These are phyloP conservation scores for Chaetomidium leptoderma DNA, from an alignment of 495 filamentous ascomycete genomes.

Conservation along the genomic window DNA sequence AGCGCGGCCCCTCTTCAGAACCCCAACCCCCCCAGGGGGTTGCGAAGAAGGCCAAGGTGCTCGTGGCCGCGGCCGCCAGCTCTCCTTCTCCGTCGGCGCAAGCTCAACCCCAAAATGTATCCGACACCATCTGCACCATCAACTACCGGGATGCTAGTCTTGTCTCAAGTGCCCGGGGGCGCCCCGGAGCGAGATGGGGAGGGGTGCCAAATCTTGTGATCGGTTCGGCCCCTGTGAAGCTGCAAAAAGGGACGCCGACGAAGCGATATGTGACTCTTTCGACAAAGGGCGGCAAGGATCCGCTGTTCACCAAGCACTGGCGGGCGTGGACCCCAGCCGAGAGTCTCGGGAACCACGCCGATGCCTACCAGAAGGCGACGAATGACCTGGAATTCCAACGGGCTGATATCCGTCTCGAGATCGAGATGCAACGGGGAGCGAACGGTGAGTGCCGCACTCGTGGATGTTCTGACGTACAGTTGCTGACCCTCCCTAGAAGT, in stretches of 20 bases:
- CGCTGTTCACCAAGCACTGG: conserved; percentile 25
- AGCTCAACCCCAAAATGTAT: neutral
- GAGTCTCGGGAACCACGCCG: conserved; percentile 27
- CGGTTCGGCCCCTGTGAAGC: conserved; percentile 21
- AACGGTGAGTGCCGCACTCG: conserved; percentile 3
- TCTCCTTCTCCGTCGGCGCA: neutral
- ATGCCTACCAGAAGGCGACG: conserved; percentile 24
- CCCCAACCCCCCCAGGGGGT: conserved; percentile 7
- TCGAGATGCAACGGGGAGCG: conserved; percentile 24
- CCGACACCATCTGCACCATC: conserved; percentile 8
- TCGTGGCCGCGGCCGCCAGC: conserved; percentile 2
- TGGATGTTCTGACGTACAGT: neutral
- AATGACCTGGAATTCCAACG: conserved; percentile 23
- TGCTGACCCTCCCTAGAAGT: conserved; percentile 20
- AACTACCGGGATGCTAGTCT: conserved; percentile 21
- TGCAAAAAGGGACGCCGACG: conserved; percentile 28
- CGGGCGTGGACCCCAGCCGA: conserved; percentile 29
- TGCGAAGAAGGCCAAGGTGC: conserved; percentile 28
- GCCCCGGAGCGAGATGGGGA: conserved; percentile 9
- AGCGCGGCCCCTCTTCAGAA: conserved; percentile 19
- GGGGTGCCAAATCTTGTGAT: conserved; percentile 30
- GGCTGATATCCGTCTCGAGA: conserved; percentile 26
- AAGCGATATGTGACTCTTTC: conserved; percentile 30
- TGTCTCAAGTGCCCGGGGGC: conserved; percentile 11
- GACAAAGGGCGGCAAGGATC: conserved; percentile 24